Evolutionary conservation across 2,329 filamentous ascomycete species (phyloP), one percentile per base, ranked within the genome.

Genomic region (Lasiodiplodia gonubiensis): DNA sequence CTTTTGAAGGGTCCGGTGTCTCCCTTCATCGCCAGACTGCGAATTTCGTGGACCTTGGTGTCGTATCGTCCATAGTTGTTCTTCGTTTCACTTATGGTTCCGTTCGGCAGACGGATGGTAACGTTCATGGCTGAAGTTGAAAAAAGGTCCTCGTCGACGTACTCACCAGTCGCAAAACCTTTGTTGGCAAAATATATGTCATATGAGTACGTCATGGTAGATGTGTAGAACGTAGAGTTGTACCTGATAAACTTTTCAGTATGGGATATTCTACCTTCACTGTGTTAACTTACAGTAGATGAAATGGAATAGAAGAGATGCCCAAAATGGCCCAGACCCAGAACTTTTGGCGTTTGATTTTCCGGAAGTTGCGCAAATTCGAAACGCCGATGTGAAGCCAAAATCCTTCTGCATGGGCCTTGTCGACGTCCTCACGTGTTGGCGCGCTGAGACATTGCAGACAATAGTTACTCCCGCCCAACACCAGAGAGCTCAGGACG

Each of bases 371-470:
- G 2, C 80, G 73, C 2, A 79, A 23, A 37, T 80, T 83, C 4
- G 79, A 73, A 2, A 83, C 71, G 0, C 85, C 83, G 55, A 85
- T 80, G 35, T 83, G 79, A 1, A 86, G 72, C 79, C 80, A 82
- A 12, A 70, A 74, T 2, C 77, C 74, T 53, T 72, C 69, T 0
- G 69, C 54, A 73, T 88, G 86, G 0, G 83, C 84, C 16, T 69
- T 69, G 57, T 87, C 81, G 12, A 87, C 72, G 42, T 87, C 83
- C 16, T 71, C 68, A 25, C 86, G 75, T 0, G 82, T 86, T 0
- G 86, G 85, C 0, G 84, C 80, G 11, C 75, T 80, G 11, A 88
- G 72, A 37, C 81, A 77, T 68, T 87, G 85, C 82, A 86, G 85
- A 66, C 78, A 80, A 68, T 84, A 85, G 70, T 85, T 85, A 37